Conservation (phyloP, 129 eudicot species). For the Escallonia herrerae region DNA sequence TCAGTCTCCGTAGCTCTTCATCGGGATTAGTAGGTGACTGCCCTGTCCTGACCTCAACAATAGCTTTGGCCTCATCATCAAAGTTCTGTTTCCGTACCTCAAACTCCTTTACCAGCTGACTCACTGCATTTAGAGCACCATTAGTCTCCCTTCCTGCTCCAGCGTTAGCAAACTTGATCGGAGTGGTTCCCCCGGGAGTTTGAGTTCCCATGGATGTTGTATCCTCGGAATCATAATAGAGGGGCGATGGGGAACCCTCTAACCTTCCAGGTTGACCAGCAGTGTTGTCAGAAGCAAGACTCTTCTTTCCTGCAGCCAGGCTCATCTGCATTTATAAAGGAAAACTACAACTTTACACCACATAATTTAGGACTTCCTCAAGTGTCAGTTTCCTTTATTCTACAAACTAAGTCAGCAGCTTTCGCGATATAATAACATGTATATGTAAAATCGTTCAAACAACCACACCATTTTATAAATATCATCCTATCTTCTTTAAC, state of each 20-base stretch:
- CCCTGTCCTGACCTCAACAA: conserved; percentile 29
- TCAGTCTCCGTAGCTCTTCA: conserved; percentile 52
- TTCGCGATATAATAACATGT: no score
- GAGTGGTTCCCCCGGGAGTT: conserved; percentile 37
- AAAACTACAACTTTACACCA: no score
- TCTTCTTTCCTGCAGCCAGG: conserved; percentile 22
- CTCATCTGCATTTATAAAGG: conserved; percentile 33
- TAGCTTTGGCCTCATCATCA: conserved; percentile 57
- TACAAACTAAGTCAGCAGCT: no score
- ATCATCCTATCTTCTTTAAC: no score
- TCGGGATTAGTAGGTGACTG: conserved; percentile 25
- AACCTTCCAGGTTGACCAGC: conserved; percentile 22
- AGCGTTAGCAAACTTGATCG: conserved; percentile 16
- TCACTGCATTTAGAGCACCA: conserved; percentile 28
- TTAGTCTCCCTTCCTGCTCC: conserved; percentile 33
- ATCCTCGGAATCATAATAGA: conserved; percentile 34
- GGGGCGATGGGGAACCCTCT: conserved; percentile 28
- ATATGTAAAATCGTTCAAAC: no score
- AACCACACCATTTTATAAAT: no score
- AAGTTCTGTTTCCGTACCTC: conserved; percentile 59
- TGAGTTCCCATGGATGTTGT: conserved; percentile 22
- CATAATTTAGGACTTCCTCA: no score
- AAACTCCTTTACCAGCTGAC: conserved; percentile 50
- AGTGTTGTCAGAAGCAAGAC: conserved; percentile 32
- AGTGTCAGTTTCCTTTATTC: no score